phyloP scores from a whole-genome alignment of 108 stramenopile species.

The Skeletonema marinoi region DNA sequence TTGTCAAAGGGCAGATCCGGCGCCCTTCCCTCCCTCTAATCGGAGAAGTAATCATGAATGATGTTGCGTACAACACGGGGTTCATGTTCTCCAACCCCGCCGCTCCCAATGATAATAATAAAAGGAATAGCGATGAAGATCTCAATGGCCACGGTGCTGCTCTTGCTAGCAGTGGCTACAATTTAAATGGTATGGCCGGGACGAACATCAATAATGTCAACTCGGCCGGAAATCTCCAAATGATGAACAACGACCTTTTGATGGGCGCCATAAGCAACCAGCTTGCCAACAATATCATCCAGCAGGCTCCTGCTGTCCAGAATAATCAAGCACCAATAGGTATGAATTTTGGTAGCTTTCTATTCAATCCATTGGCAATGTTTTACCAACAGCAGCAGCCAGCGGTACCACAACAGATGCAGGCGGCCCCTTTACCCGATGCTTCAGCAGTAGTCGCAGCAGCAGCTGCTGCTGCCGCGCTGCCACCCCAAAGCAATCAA shows the following conservation, averaged over 20 bases:
- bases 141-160: neutral
- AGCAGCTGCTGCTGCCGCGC: constrained; percentile 1
- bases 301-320: constrained; percentile 1
- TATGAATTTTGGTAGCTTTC: constrained; percentile 15
- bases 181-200: neutral
- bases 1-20: neutral
- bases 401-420: neutral
- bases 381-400: constrained; percentile 13
- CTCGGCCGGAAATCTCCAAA: constrained; percentile 1
- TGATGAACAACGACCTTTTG: neutral
- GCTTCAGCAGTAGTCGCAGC: neutral
- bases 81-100: constrained; percentile 23
- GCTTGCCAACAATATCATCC: neutral
- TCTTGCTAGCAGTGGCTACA: neutral
- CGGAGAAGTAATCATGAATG: constrained; percentile 9
- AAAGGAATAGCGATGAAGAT: neutral
- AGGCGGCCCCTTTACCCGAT: neutral
- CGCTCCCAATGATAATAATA: neutral
- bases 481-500: neutral
- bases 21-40: neutral
- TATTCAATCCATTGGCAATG: constrained; percentile 22
- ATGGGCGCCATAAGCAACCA: constrained; percentile 9
- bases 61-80: neutral
- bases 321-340: neutral
- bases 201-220: constrained; percentile 4